These are phyloP conservation scores for Penicillium mononematosum DNA, from an alignment of 495 filamentous ascomycete genomes.

Conservation along the genomic window DNA sequence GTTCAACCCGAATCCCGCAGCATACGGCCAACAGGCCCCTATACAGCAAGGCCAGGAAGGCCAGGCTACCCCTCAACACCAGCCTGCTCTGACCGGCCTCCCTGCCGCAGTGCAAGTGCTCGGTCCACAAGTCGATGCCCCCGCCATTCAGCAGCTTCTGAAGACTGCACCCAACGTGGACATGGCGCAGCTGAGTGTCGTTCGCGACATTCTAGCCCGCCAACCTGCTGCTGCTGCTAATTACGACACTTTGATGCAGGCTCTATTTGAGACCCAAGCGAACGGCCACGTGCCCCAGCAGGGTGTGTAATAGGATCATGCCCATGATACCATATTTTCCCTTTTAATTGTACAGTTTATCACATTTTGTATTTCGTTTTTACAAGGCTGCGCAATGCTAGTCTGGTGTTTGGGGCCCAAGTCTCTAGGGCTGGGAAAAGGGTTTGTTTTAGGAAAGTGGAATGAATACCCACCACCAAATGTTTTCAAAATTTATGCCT, in stretches of 20 bases:
- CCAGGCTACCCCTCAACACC: conserved; percentile 20
- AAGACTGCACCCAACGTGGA: conserved; percentile 63
- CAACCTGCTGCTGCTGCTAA: conserved; percentile 47
- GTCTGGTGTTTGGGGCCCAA: conserved; percentile 22
- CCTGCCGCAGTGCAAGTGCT: conserved; percentile 51
- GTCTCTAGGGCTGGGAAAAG: conserved; percentile 6
- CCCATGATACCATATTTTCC: conserved; percentile 14
- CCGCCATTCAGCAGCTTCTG: conserved; percentile 65
- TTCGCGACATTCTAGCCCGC: conserved; percentile 56
- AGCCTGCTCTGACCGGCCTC: conserved; percentile 23
- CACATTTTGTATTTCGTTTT: conserved; percentile 11
- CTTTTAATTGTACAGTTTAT: conserved; percentile 22
- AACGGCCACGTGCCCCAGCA: conserved; percentile 34
- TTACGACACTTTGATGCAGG: conserved; percentile 39
- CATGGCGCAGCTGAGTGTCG: conserved; percentile 60
- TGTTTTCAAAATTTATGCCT: conserved; percentile 9
- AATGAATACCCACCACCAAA: conserved; percentile 23
- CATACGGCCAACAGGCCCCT: conserved; percentile 26
- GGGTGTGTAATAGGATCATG: conserved; percentile 19
- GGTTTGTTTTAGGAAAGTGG: conserved; percentile 20
- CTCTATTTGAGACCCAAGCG: conserved; percentile 38
- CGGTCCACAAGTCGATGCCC: conserved; percentile 56
- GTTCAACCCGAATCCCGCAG: conserved; percentile 35
- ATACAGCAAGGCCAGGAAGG: conserved; percentile 27
- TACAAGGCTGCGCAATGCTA: conserved; percentile 7